Evolutionary conservation across 345 rosid genomes (phyloP).

Genomic region (Brassica carinata): DNA sequence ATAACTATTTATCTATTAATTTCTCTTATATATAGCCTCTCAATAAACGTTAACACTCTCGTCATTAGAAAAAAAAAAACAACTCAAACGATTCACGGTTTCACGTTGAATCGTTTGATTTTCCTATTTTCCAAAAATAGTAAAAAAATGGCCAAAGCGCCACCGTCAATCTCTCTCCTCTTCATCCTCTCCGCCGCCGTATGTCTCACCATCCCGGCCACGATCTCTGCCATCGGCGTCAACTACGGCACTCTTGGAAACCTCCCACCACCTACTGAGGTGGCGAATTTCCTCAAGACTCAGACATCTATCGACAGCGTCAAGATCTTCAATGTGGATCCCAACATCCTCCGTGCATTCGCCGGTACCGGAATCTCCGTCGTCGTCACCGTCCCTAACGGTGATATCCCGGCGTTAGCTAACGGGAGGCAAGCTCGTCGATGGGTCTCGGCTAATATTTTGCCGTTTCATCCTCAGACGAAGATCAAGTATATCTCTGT

Average conservation of each 20-base stretch:
- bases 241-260: slow-evolving; percentile 81
- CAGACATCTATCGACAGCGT: slow-evolving; percentile 62
- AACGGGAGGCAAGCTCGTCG: slow-evolving; percentile 43
- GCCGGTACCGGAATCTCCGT: slow-evolving; percentile 61
- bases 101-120: slow-evolving; percentile 39
- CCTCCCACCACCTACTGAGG: slow-evolving; percentile 72
- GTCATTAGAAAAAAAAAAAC: slow-evolving; percentile 7
- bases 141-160: slow-evolving; percentile 35
- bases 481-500: slow-evolving; percentile 60
- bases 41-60: not conserved
- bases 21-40: slow-evolving; percentile 20
- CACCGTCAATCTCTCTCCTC: slow-evolving; percentile 20
- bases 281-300: slow-evolving; percentile 66
- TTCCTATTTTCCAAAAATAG: not conserved
- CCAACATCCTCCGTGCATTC: slow-evolving; percentile 67
- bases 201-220: slow-evolving; percentile 44
- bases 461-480: slow-evolving; percentile 70
- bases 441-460: slow-evolving; percentile 62
- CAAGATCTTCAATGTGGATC: slow-evolving; percentile 69
- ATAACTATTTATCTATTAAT: slow-evolving; percentile 8
- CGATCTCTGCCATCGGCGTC: slow-evolving; percentile 58
- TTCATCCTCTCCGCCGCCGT: slow-evolving; percentile 39
- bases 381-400: slow-evolving; percentile 58
- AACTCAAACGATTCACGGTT: slow-evolving; percentile 42
- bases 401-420: slow-evolving; percentile 57